Evolutionary conservation across 768 basidiomycete genomes (phyloP), one percentile per base, ranked within the genome.

Genomic region (Boletus sp.): DNA sequence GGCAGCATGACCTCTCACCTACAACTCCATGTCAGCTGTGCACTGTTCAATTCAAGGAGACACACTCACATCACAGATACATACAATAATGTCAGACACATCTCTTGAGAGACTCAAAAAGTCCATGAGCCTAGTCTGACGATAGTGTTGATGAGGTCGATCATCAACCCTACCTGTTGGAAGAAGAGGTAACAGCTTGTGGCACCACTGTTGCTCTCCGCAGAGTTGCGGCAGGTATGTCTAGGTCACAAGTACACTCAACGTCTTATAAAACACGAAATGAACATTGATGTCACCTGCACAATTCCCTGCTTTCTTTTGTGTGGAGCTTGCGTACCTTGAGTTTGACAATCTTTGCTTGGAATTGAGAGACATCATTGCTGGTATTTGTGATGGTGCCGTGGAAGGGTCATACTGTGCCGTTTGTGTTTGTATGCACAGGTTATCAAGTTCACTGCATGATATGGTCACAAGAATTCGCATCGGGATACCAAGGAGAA

Each of bases 301-400:
- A 97, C 75, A 56, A 99, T 95, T 96, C 94, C 30, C 79, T 79
- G 5, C 85, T 82, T 70, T 98, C 94, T 55, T 78, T 78, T 1
- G 91, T 89, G 64, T 98, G 93, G 50, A 97, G 78, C 58, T 83
- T 85, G 69, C 83, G 84, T 62, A 98, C 74, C 66, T 98, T 96
- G 17, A 95, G 79, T 55, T 98, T 95, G 53, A 98, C 88, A 14
- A 81, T 84, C 69, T 85, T 87, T 5, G 90, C 87, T 63, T 96
- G 95, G 70, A 97, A 70, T 98, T 98, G 49, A 97, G 77, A 43
- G 93, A 93, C 80, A 98, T 86, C 78, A 98, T 87, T 3, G 90
- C 89, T 3, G 95, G 95, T 0, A 91, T 88, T 64, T 98, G 94
- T 1, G 87, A 90, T 14, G 83, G 87, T 15, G 92, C 89, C 0